Evolutionary conservation across 768 basidiomycete species (phyloP).

Genomic region (Tulasnella sp.): DNA sequence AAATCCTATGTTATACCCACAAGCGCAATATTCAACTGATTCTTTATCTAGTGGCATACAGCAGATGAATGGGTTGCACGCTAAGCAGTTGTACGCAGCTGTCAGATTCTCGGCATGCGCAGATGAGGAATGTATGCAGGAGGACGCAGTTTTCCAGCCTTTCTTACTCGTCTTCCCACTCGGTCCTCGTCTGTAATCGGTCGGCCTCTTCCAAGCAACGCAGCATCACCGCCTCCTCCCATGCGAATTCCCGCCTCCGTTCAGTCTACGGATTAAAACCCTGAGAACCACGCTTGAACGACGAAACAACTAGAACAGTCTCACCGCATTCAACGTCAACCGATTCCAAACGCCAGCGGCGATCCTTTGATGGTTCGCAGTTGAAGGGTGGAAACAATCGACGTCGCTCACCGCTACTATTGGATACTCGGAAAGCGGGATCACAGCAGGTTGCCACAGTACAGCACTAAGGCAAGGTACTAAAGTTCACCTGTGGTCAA

Average conservation of each 20-base stretch:
- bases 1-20: too few species aligned
- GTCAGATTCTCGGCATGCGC: too few species aligned
- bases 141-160: too few species aligned
- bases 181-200: constrained; percentile 11
- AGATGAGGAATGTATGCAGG: too few species aligned
- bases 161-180: not conserved
- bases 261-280: not conserved
- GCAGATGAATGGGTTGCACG: too few species aligned
- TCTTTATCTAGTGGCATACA: too few species aligned
- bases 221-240: not conserved
- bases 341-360: constrained; percentile 17
- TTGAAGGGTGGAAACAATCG: constrained; percentile 18
- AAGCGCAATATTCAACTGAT: too few species aligned
- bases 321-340: constrained; percentile 4
- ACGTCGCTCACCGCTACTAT: constrained; percentile 15
- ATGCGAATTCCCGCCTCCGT: constrained; percentile 5
- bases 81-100: too few species aligned
- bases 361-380: constrained; percentile 12
- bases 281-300: not conserved
- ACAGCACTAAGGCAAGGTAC: constrained; percentile 16
- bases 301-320: not conserved
- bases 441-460: constrained; percentile 15
- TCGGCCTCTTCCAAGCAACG: constrained; percentile 14
- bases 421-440: constrained; percentile 14
- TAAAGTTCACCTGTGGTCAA: too few species aligned